Base-by-base conservation (phyloP, 345 rosid genomes). In the Eucalyptus fibrosa region DNA sequence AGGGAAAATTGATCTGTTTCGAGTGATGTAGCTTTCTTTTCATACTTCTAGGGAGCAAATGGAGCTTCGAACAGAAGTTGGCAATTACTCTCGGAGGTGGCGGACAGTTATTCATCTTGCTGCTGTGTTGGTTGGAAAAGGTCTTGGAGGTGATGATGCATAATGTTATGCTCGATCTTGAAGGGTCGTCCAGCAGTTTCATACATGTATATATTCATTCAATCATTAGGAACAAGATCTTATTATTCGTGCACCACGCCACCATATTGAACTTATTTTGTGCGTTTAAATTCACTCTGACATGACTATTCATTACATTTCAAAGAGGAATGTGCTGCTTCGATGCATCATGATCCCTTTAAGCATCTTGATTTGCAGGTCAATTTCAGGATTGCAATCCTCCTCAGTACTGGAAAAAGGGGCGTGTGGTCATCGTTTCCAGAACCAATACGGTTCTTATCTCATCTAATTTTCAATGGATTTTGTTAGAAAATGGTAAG, bases 1-100 rank as follows among this genome's bases (percentile, higher is more conserved):
- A 11, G 28, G 47, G 85, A 23, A 77, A 40, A 40, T 21, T 40
- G 47, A 40, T 77, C 47, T 40, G 47, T 37, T 77, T 77, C 47
- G 4, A 77, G 47, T 40, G 85, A 21, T 77, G 85, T 12, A 77
- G 30, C 47, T 77, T 40, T 21, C 47, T 21, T 11, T 77, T 21
- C 44, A 3, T 1, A 40, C 28, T 21, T 21, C 44, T 77, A 77
- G 0, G 85, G 44, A 77, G 85, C 3, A 1, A 77, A 40, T 21
- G 28, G 85, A 77, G 85, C 85, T 37, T 11, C 9, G 0, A 40
- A 12, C 5, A 0, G 24, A 21, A 40, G 47, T 12, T 0, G 5
- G 47, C 15, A 7, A 37, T 77, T 12, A 40, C 47, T 77, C 30
- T 77, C 3, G 3, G 28, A 21, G 85, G 30, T 77, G 44, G 85